These are phyloP conservation scores for Firmiana major DNA, from an alignment of 345 rosid genomes.

Conservation along the genomic window DNA sequence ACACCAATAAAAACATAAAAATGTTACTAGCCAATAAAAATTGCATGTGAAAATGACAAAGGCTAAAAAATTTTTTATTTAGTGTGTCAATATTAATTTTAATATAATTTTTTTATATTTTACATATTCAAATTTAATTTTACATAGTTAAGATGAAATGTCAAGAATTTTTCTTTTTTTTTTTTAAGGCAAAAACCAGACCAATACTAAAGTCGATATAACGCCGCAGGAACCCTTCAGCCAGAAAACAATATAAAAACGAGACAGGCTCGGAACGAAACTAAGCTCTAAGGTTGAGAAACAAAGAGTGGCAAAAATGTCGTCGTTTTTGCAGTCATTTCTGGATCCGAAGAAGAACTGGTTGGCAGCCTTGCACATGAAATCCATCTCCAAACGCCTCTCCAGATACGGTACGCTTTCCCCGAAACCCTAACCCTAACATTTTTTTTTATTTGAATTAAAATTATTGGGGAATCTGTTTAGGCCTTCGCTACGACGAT, in stretches of 20 bases:
- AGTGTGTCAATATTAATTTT: no score
- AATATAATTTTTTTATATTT: no score
- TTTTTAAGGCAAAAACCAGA: no score
- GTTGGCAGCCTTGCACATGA: slow-evolving; percentile 76
- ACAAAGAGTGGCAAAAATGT: slow-evolving; percentile 3
- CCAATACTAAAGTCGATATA: neutral
- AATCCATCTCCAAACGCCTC: slow-evolving; percentile 62
- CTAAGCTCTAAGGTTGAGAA: neutral
- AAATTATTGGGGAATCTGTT: neutral
- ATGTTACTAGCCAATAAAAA: no score
- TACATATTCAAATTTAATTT: no score
- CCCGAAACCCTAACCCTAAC: slow-evolving; percentile 29
- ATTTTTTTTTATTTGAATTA: neutral
- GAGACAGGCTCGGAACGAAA: no score
- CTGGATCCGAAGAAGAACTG: slow-evolving; percentile 71
- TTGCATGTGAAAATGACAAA: no score
- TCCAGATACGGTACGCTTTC: slow-evolving; percentile 49
- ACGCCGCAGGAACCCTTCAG: neutral
- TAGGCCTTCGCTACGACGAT: slow-evolving; percentile 93
- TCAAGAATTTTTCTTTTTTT: no score
- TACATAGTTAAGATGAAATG: no score
- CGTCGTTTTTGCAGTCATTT: slow-evolving; percentile 13
- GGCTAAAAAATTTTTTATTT: no score
- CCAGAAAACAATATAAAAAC: neutral
- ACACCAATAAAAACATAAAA: no score